Conservation (phyloP, 495 filamentous ascomycete species). For the Daldinia loculata region DNA sequence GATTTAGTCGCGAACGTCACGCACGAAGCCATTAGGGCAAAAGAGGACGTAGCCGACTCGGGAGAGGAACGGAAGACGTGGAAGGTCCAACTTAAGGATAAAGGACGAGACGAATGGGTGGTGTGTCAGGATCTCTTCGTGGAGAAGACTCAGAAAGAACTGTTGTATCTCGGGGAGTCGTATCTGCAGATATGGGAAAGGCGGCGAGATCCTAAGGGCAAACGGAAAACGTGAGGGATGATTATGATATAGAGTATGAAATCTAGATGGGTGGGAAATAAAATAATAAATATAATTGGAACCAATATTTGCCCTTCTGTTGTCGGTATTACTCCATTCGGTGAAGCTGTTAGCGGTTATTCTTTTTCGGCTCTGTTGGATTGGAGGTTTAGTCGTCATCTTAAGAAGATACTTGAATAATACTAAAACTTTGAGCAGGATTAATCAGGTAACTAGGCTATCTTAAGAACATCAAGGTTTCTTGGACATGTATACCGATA, state of each 20-base stretch:
- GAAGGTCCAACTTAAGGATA: constrained; percentile 72
- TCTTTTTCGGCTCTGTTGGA: no score
- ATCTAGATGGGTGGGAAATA: background rate
- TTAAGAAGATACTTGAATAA: no score
- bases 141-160: constrained; percentile 82
- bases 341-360: no score
- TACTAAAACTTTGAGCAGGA: no score
- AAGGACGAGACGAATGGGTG: constrained; percentile 81
- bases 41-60: constrained; percentile 78
- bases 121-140: constrained; percentile 95
- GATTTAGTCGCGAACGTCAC: constrained; percentile 97
- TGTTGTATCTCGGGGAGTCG: constrained; percentile 89
- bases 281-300: constrained; percentile 7
- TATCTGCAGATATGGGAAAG: constrained; percentile 98
- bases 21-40: constrained; percentile 80
- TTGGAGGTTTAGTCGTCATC: no score
- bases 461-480: no score
- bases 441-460: no score
- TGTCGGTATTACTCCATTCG: no score
- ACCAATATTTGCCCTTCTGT: background rate
- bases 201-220: constrained; percentile 55
- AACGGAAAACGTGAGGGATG: constrained; percentile 35
- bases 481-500: no score
- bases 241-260: background rate
- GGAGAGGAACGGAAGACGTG: constrained; percentile 87